Base-by-base conservation (phyloP, 2,329 filamentous ascomycete species). In the Aspergillus calidoustus region DNA sequence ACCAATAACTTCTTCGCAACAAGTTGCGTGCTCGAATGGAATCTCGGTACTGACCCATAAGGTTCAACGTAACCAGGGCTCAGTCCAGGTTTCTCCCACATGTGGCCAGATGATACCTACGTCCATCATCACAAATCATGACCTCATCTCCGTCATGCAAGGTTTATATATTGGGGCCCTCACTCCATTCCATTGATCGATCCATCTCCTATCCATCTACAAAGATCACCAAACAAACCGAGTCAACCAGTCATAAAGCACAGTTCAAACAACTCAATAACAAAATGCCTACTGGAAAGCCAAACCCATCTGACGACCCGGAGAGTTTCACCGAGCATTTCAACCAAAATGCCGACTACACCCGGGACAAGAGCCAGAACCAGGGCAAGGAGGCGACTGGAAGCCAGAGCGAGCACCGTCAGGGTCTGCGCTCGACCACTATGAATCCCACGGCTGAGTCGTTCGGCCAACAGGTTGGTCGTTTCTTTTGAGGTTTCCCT, bases 281-380 rank as follows among this genome's bases (percentile, higher is more conserved):
- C 34, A 51, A 50, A 56, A 41, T 41, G 34, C 34, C 34, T 15
- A 41, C 34, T 15, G 34, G 34, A 41, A 41, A 41, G 13, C 34
- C 44, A 38, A 52, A 51, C 47, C 34, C 47, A 44, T 23, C 38
- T 30, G 41, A 61, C 43, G 15, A 54, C 7, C 38, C 57, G 9
- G 44, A 30, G n/a, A 30, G 54, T 28, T 61, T 57, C 50, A 57
- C 59, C 48, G 41, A 57, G 9, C 54, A 48, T 23, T 61, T 61
- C 54, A 61, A 57, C 44, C 41, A 53, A 19, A 58, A 61, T 19
- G 59, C 49, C 30, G 52, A 57, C 11, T 61, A 61, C 31, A 57
- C 59, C n/a, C 48, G 48, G 7, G 28, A 47, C 38, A 54, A 58
- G n/a, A 28, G 30, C 17, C 47, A 43, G 34, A 34, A 22, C 31